Conservation (phyloP, 371 early-diverging fungal genomes). For the Syncephalastrum sp. region DNA sequence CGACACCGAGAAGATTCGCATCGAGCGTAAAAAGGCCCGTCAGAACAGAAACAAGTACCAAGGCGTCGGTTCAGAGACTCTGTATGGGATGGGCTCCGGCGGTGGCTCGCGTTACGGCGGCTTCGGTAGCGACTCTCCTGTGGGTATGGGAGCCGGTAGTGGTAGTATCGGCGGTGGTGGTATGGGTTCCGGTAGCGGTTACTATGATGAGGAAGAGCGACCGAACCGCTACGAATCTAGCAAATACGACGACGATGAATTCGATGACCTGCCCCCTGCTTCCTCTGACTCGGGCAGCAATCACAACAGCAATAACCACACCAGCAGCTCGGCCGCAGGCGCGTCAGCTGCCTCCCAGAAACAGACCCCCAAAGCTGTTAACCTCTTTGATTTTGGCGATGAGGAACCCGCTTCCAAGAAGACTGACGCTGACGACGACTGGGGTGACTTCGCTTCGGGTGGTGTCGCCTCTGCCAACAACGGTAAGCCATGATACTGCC, state of each 20-base stretch:
- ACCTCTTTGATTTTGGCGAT: constrained; percentile 60
- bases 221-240: constrained; percentile 19
- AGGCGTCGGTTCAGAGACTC: constrained; percentile 66
- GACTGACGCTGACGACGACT: constrained; percentile 49
- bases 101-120: constrained; percentile 29
- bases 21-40: constrained; percentile 88
- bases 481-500: constrained; percentile 12
- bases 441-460: constrained; percentile 54
- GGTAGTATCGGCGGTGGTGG: constrained; percentile 22
- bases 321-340: constrained; percentile 9
- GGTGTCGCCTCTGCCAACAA: constrained; percentile 23
- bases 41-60: constrained; percentile 86
- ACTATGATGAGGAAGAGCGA: constrained; percentile 31
- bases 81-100: constrained; percentile 40
- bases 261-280: constrained; percentile 9
- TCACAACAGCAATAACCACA: constrained; percentile 3
- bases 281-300: constrained; percentile 5
- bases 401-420: constrained; percentile 29
- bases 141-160: constrained; percentile 22
- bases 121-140: constrained; percentile 44
- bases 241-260: constrained; percentile 27
- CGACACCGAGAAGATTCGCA: constrained; percentile 71
- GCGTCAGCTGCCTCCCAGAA: constrained; percentile 21
- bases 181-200: constrained; percentile 27
- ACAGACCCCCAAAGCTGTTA: constrained; percentile 37